phyloP scores from a whole-genome alignment of 345 rosid species.

The Hibiscus tridactylites region DNA sequence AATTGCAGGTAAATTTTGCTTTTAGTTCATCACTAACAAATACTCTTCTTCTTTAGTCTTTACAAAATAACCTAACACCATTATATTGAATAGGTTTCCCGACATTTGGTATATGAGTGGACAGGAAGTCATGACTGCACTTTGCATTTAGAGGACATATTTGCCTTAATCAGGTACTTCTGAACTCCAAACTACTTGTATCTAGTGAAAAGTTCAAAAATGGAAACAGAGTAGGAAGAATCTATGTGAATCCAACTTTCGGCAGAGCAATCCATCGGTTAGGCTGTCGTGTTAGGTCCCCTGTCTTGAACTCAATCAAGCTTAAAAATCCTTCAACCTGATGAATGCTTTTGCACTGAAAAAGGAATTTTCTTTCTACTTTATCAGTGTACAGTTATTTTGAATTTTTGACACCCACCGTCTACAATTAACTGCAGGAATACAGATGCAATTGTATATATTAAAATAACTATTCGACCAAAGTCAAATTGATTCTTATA shows the following conservation, averaged over 20 bases:
- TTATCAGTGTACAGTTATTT: not conserved
- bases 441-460: too few relatives aligned
- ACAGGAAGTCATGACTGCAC: not conserved
- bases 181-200: not conserved
- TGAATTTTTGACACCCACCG: too few relatives aligned
- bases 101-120: not conserved
- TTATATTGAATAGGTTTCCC: not conserved
- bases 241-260: not conserved
- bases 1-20: not conserved
- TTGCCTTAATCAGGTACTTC: not conserved
- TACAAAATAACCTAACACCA: not conserved
- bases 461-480: too few relatives aligned
- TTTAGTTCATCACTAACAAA: not conserved
- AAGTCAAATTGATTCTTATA: too few relatives aligned
- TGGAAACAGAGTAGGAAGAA: not conserved
- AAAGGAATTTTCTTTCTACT: not conserved
- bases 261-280: not conserved
- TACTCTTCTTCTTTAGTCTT: not conserved
- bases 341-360: not conserved
- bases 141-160: not conserved
- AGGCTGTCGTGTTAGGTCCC: not conserved
- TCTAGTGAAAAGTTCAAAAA: not conserved
- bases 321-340: not conserved
- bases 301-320: not conserved
- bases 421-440: too few relatives aligned